A percentile compares a stretch with the other conserved stretches of the same genome.
These are phyloP conservation scores for Phytopythium aichiense DNA, from an alignment of 352 stramenopile genomes.

Conservation along the genomic window DNA sequence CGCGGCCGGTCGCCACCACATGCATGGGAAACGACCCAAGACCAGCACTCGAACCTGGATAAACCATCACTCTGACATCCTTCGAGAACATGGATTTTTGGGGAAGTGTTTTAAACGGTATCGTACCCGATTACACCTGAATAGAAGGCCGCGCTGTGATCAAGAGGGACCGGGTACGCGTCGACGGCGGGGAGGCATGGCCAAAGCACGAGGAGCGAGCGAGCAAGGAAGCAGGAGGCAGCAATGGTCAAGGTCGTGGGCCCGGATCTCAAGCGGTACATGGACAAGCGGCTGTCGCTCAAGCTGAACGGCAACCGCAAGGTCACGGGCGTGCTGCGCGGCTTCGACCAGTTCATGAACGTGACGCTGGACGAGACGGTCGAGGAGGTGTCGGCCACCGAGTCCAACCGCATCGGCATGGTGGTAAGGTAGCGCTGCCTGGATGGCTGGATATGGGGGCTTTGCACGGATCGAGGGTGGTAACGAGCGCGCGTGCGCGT, in stretches of 20 bases:
- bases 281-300: slow-evolving; percentile 94
- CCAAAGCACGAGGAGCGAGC: neutral
- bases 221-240: slow-evolving; percentile 8
- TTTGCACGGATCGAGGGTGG: neutral
- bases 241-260: slow-evolving; percentile 74
- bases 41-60: neutral
- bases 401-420: slow-evolving; percentile 90
- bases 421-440: slow-evolving; percentile 59
- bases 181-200: neutral
- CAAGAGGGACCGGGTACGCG: neutral
- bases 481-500: neutral
- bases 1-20: neutral
- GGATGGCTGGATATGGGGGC: neutral
- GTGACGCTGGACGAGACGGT: slow-evolving; percentile 94
- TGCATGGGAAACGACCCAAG: slow-evolving; percentile 3
- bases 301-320: slow-evolving; percentile 95
- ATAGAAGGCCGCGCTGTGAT: neutral
- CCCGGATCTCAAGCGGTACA: slow-evolving; percentile 89
- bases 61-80: slow-evolving; percentile 27
- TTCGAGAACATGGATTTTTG: neutral
- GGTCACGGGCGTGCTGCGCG: slow-evolving; percentile 90
- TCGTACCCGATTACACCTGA: neutral
- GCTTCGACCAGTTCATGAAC: slow-evolving; percentile 98
- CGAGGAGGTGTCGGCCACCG: slow-evolving; percentile 84
- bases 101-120: neutral